Conservation (phyloP, 2,329 filamentous ascomycete genomes). For the Aspergillus bombycis region DNA sequence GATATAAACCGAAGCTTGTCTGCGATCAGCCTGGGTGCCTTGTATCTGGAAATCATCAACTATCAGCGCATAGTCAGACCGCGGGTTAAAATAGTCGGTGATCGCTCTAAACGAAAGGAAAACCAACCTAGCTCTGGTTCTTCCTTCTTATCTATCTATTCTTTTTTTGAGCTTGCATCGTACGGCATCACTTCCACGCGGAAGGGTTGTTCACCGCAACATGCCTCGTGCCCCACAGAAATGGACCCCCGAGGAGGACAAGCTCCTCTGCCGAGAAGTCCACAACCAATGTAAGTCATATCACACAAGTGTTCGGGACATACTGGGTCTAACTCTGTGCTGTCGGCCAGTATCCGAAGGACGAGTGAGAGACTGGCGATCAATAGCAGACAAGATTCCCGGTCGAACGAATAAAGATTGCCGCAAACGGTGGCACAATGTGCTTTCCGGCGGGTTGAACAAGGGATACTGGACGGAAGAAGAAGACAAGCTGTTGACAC, state of each 20-base stretch:
- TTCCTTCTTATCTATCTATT: neutral
- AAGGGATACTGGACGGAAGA: constrained; percentile 8
- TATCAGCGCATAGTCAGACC: neutral
- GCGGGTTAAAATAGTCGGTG: neutral
- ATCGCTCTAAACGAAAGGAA: neutral
- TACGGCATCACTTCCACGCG: neutral
- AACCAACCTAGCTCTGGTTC: neutral
- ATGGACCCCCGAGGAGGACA: constrained; percentile 5
- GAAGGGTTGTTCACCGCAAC: neutral
- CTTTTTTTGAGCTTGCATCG: neutral
- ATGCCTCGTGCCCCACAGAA: constrained; percentile 3
- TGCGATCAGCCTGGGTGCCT: neutral
- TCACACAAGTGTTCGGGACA: too few species aligned
- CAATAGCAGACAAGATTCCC: constrained; percentile 2
- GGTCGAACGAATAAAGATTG: constrained; percentile 9
- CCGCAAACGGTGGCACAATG: constrained; percentile 7
- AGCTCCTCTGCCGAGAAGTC: neutral
- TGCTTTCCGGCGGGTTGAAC: neutral
- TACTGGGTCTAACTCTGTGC: neutral
- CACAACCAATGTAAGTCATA: neutral
- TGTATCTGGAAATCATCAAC: neutral
- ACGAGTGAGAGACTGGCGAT: neutral
- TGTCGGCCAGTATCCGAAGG: neutral
- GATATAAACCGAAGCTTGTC: neutral
- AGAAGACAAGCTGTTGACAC: constrained; percentile 3